Base-by-base conservation (phyloP, 805 yeast species). In the Blastobotrys mokoenaii region DNA sequence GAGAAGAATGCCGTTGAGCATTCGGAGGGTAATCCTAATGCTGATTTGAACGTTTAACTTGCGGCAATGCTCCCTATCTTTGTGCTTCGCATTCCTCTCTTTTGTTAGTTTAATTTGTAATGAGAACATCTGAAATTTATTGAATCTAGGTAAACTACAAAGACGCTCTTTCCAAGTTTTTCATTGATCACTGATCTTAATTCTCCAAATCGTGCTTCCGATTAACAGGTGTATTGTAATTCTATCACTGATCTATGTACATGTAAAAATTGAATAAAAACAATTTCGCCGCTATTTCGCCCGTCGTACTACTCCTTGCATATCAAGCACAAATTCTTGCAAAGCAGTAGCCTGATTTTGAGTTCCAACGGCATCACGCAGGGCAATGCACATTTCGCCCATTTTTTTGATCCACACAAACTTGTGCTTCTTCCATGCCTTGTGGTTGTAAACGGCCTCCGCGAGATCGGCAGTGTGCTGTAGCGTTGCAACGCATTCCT, bases 381-480 rank as follows among this genome's bases (percentile, higher is more conserved):
- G 37, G 2, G 6, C 16, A n/a, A n/a, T 18, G 22, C 43, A 43
- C 25, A 46, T 32, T 9, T 37, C 34, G 15, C 35, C 40, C 44
- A 45, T 34, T 16, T 40, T 40, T 16, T 15, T 22, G 14, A 45
- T 30, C 47, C 47, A 45, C 8, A 45, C 16, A 18, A 40, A 41
- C 41, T 40, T 40, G 32, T 45, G 47, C 41, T 45, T 45, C 15
- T 22, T 40, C 47, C 47, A 45, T 18, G 47, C 30, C 9, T 33
- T 17, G 38, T 40, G 39, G 29, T 45, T 31, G 20, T 40, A 45
- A 8, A 40, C 36, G 5, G n/a, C 11, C 18, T 40, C 25, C 35
- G 41, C 16, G 6, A 45, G 41, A n/a, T 22, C 16, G 5, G 29
- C 22, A 2, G 44, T 31, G 9, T 33, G 20, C 6, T 32, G 16